A percentile compares a stretch with the other conserved stretches of the same genome.
Conservation (phyloP, 2,329 filamentous ascomycete genomes). For the Pseudocercospora eumusae region DNA sequence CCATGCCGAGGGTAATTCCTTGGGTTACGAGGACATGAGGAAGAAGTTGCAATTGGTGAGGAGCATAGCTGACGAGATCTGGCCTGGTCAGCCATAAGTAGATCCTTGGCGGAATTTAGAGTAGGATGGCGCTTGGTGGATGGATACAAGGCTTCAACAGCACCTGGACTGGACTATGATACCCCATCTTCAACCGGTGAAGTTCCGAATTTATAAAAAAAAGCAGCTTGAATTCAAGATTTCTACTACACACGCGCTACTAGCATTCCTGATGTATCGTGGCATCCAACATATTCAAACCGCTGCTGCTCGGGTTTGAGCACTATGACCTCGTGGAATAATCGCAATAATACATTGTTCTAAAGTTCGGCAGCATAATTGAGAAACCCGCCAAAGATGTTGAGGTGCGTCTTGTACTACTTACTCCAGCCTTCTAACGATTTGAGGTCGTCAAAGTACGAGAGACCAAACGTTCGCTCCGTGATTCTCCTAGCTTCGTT, state of each 20-base stretch:
- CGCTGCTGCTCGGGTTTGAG: slow-evolving; percentile 28
- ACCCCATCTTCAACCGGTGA: slow-evolving; percentile 5
- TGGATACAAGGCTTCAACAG: slow-evolving; percentile 16
- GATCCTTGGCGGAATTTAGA: background rate
- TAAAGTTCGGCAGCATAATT: slow-evolving; percentile 31
- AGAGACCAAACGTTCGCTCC: slow-evolving; percentile 32
- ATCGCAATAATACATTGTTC: slow-evolving; percentile 26
- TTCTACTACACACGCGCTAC: slow-evolving; percentile 18
- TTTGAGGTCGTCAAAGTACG: slow-evolving; percentile 31
- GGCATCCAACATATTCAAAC: slow-evolving; percentile 32
- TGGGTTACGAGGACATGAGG: slow-evolving; percentile 63
- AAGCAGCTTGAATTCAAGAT: background rate
- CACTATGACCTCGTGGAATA: slow-evolving; percentile 34
- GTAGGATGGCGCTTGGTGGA: background rate
- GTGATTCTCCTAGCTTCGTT: slow-evolving; percentile 14
- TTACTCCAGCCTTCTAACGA: slow-evolving; percentile 32
- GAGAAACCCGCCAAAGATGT: slow-evolving; percentile 32
- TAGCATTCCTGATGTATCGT: slow-evolving; percentile 30
- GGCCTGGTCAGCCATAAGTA: slow-evolving; percentile 60
- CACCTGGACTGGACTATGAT: background rate
- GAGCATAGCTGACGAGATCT: slow-evolving; percentile 71
- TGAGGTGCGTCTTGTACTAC: slow-evolving; percentile 31
- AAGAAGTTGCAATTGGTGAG: slow-evolving; percentile 71
- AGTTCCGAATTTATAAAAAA: background rate
- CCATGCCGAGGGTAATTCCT: slow-evolving; percentile 70